phyloP scores from a whole-genome alignment of 768 basidiomycete species.

The Pleurotus tuber-regium region DNA sequence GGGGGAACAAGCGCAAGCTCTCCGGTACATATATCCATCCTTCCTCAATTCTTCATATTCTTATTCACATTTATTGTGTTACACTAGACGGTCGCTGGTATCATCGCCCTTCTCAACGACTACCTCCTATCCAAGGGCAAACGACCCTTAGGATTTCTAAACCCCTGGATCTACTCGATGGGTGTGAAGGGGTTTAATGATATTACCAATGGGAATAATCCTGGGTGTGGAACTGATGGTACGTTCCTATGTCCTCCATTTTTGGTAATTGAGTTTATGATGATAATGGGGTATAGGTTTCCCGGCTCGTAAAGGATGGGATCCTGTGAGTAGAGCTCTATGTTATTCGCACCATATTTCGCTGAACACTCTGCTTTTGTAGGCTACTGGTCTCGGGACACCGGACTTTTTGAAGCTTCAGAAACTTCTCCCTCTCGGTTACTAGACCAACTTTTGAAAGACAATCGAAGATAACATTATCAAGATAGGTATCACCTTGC shows the following conservation, averaged over 20 bases:
- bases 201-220: conserved; percentile 51
- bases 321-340: conserved; percentile 39
- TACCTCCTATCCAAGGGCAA: conserved; percentile 41
- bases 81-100: conserved; percentile 48
- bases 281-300: conserved; percentile 5
- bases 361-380: not conserved
- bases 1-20: conserved; percentile 38
- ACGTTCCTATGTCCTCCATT: conserved; percentile 17
- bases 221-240: conserved; percentile 59
- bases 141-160: conserved; percentile 57
- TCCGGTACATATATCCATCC: not conserved
- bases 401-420: conserved; percentile 18
- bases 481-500: too few species aligned
- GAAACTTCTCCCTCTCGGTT: too few species aligned
- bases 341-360: not conserved
- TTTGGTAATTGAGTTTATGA: not conserved
- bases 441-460: too few species aligned
- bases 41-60: not conserved
- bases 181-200: conserved; percentile 47
- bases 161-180: conserved; percentile 53
- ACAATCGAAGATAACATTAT: too few species aligned
- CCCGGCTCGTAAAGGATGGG: conserved; percentile 52
- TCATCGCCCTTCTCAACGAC: conserved; percentile 64
- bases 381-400: conserved; percentile 20
- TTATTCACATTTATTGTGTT: conserved; percentile 13